phyloP scores from a whole-genome alignment of 2,329 filamentous ascomycete species.

The Cladosporium colombiae region DNA sequence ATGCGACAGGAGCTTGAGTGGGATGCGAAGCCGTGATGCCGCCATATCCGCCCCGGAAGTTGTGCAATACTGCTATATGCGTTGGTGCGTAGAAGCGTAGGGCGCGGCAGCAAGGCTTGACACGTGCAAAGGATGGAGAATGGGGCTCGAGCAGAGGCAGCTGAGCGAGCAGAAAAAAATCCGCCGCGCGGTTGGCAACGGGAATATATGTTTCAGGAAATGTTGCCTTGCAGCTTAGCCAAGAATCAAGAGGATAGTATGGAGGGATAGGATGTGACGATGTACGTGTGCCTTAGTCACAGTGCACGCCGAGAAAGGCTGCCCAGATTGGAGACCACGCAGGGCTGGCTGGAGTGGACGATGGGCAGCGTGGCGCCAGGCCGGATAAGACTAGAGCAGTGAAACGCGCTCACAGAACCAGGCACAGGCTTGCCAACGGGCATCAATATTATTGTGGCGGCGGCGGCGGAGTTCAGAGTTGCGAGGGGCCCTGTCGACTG shows the following conservation, averaged over 20 bases:
- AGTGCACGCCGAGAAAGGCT: not conserved
- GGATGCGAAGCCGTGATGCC: constrained; percentile 9
- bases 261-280: not conserved
- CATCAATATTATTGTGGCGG: not conserved
- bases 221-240: constrained; percentile 12
- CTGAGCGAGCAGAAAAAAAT: not conserved
- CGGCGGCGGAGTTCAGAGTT: not conserved
- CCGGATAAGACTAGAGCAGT: not conserved
- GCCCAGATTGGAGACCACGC: not conserved
- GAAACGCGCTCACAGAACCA: not conserved
- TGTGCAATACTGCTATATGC: not conserved
- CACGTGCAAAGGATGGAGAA: not conserved
- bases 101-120: constrained; percentile 16
- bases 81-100: not conserved
- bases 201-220: constrained; percentile 8
- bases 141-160: constrained; percentile 1
- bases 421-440: not conserved
- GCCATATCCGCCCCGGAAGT: not conserved
- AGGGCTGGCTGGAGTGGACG: constrained; percentile 1
- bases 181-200: constrained; percentile 17
- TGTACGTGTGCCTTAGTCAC: not conserved
- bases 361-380: not conserved
- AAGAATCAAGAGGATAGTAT: not conserved
- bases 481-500: not conserved
- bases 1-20: not conserved